These are phyloP conservation scores for Agaricus sinodeliciosus DNA, from an alignment of 768 basidiomycete species.

Conservation along the genomic window DNA sequence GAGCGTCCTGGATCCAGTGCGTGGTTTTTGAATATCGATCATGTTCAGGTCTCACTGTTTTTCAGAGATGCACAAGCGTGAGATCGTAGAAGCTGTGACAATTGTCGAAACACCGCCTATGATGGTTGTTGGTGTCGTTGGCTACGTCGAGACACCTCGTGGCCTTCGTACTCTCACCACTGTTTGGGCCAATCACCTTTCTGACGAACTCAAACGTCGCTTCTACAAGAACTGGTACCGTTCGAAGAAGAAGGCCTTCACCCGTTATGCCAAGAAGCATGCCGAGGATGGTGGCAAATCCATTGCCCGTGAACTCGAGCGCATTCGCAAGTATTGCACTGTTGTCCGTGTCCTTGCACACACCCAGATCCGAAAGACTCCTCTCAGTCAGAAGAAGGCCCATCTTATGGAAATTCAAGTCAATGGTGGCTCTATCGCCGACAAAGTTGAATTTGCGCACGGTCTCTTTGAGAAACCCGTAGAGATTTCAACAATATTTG, in stretches of 20 bases:
- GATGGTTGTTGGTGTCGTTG: conserved; percentile 95
- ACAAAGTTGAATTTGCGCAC: conserved; percentile 96
- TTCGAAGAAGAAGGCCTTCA: conserved; percentile 99
- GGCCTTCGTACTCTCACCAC: conserved; percentile 98
- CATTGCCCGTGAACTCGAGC: conserved; percentile 92
- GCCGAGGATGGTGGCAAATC: conserved; percentile 93
- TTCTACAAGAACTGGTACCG: conserved; percentile 99
- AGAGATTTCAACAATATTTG: conserved; percentile 80
- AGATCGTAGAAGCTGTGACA: conserved; percentile 97
- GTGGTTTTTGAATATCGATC: conserved; percentile 26
- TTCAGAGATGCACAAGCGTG: conserved; percentile 99
- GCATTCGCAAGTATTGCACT: conserved; percentile 99
- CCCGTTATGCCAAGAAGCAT: conserved; percentile 99
- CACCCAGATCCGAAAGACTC: conserved; percentile 98
- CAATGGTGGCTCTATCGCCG: conserved; percentile 91
- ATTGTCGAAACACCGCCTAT: conserved; percentile 96
- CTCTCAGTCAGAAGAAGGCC: conserved; percentile 97
- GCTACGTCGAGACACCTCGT: conserved; percentile 99
- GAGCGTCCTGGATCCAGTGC: conserved; percentile 98
- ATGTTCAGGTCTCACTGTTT: conserved; percentile 3
- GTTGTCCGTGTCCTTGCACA: conserved; percentile 99
- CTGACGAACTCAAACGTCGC: conserved; percentile 95
- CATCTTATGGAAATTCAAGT: conserved; percentile 99
- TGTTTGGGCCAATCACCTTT: conserved; percentile 96
- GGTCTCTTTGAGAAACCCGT: conserved; percentile 95